A percentile compares a stretch with the other conserved stretches of the same genome.
Evolutionary conservation across 2,329 filamentous ascomycete genomes (phyloP).

Genomic region (Triangularia setosa): DNA sequence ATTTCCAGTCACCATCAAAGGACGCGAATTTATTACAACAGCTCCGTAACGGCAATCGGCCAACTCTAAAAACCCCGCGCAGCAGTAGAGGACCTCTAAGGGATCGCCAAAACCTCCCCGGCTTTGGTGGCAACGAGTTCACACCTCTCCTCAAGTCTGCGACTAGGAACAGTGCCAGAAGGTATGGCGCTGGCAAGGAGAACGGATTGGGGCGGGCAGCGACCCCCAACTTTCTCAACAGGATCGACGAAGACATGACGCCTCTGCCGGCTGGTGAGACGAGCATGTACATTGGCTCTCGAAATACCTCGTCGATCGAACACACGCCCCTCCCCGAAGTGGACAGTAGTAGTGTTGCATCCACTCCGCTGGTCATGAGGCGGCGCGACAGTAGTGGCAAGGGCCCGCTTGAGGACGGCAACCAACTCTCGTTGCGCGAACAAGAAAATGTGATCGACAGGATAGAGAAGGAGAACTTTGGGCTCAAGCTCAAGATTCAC

Average conservation of each 20-base stretch:
- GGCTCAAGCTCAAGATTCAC: constrained; percentile 93
- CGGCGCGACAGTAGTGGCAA: constrained; percentile 55
- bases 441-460: constrained; percentile 94
- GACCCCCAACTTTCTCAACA: constrained; percentile 66
- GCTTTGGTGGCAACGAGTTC: constrained; percentile 72
- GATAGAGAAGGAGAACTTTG: constrained; percentile 98
- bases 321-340: constrained; percentile 72
- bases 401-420: constrained; percentile 75
- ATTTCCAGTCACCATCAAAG: constrained; percentile 73
- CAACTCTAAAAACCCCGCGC: constrained; percentile 70
- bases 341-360: constrained; percentile 74
- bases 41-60: constrained; percentile 61
- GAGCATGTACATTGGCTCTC: constrained; percentile 59
- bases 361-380: constrained; percentile 73
- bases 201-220: constrained; percentile 49
- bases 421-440: constrained; percentile 85
- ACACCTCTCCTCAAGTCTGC: constrained; percentile 85
- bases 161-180: constrained; percentile 67
- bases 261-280: constrained; percentile 66
- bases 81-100: constrained; percentile 63
- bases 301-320: constrained; percentile 60
- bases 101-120: constrained; percentile 68
- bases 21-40: constrained; percentile 72
- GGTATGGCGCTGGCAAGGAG: constrained; percentile 53
- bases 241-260: constrained; percentile 68